Conservation (phyloP, 352 stramenopile genomes). For the Pythium phragmiticola region DNA sequence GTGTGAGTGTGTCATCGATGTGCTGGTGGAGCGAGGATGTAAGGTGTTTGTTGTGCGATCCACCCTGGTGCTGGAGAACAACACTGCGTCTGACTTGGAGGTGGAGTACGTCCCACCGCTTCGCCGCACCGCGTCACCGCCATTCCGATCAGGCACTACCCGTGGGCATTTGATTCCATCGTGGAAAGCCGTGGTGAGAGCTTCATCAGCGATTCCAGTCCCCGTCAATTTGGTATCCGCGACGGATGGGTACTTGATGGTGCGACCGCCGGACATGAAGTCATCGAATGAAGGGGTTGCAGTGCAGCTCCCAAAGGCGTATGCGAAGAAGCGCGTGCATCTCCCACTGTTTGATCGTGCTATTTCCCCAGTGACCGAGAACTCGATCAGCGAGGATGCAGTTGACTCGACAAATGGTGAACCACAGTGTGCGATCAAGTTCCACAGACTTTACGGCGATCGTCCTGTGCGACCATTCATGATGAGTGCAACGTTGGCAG, state of each 20-base stretch:
- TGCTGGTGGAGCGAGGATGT: conserved; percentile 81
- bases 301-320: conserved; percentile 50
- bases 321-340: conserved; percentile 73
- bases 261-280: conserved; percentile 66
- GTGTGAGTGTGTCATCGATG: conserved; percentile 86
- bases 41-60: conserved; percentile 88
- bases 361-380: conserved; percentile 3
- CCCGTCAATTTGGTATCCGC: conserved; percentile 73
- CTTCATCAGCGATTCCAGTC: conserved; percentile 61
- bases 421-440: conserved; percentile 61
- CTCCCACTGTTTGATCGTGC: conserved; percentile 66
- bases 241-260: conserved; percentile 70
- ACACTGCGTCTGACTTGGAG: conserved; percentile 79
- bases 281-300: conserved; percentile 22
- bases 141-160: conserved; percentile 31
- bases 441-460: conserved; percentile 72
- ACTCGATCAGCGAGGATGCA: conserved; percentile 4
- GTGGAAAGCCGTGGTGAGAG: conserved; percentile 66
- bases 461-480: conserved; percentile 79
- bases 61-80: conserved; percentile 79
- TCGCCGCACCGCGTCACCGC: conserved; percentile 36
- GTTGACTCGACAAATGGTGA: conserved; percentile 14
- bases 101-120: conserved; percentile 77
- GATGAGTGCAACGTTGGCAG: conserved; percentile 66
- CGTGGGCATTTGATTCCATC: conserved; percentile 49